phyloP scores from a whole-genome alignment of 768 basidiomycete genomes.

The Boletus pseudopeckii region DNA sequence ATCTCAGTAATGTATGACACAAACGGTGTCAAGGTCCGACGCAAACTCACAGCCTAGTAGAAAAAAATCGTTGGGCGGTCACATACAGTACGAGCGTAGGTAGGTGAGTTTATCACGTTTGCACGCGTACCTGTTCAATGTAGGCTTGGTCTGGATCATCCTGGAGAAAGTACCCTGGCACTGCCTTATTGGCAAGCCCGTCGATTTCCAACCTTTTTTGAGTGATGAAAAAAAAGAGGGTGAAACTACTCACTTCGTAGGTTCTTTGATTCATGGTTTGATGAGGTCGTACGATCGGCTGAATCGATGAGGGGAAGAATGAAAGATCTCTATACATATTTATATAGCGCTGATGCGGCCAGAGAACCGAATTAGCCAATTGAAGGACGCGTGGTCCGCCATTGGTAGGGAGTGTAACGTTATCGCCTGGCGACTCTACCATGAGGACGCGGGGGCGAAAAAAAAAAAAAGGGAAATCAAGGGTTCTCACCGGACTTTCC shows the following conservation, averaged over 20 bases:
- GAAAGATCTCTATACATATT: neutral
- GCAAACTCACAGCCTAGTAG: neutral
- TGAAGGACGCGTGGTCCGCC: too few species aligned
- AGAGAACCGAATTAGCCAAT: neutral
- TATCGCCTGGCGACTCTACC: too few species aligned
- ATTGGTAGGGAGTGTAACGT: too few species aligned
- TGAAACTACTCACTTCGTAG: neutral
- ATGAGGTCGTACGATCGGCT: too few species aligned
- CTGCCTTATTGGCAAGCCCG: neutral
- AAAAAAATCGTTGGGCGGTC: neutral
- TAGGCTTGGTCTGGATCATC: neutral
- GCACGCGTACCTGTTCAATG: neutral
- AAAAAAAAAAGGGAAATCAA: too few species aligned
- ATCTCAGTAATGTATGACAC: neutral
- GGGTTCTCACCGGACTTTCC: too few species aligned
- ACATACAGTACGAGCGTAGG: neutral
- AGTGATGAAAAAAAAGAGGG: too few species aligned
- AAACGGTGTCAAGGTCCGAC: too few species aligned
- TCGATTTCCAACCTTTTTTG: too few species aligned
- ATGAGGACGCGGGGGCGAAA: too few species aligned
- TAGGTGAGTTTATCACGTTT: neutral
- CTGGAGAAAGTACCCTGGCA: constrained; percentile 8
- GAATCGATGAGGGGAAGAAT: neutral
- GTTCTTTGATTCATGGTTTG: neutral
- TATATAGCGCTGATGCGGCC: neutral